Evolutionary conservation across 257 asterid species (phyloP).

Genomic region (Jasminum sambac): DNA sequence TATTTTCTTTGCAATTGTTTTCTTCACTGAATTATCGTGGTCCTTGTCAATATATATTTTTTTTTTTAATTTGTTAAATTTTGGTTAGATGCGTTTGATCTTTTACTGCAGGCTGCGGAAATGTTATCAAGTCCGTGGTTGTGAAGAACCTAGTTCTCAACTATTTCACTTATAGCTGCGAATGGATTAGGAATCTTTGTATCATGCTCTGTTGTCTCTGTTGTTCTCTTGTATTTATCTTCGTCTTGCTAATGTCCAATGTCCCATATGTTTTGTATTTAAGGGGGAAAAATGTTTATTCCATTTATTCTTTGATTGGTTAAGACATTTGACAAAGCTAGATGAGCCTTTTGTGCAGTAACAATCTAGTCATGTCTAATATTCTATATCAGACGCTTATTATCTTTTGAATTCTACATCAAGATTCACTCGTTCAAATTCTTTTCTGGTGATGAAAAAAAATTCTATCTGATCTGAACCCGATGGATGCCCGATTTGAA

Average conservation of each 20-base stretch:
- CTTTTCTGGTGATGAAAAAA: no score
- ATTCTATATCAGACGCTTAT: no score
- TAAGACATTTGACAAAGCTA: no score
- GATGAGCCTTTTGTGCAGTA: no score
- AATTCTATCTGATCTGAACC: no score
- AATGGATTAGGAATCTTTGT: slow-evolving; percentile 13
- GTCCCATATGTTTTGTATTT: neutral
- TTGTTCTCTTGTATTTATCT: neutral
- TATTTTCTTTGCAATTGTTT: neutral
- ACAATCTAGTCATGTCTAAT: no score
- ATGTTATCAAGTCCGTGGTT: neutral
- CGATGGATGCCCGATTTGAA: no score
- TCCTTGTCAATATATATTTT: neutral
- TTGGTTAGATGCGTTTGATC: neutral
- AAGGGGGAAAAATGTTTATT: no score
- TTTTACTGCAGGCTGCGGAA: slow-evolving; percentile 4
- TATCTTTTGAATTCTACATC: no score
- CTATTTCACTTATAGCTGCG: slow-evolving; percentile 3
- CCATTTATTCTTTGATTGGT: no score
- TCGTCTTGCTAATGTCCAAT: neutral
- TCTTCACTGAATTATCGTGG: neutral
- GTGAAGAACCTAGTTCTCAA: neutral
- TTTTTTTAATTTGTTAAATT: neutral
- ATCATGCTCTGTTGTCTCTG: slow-evolving; percentile 5
- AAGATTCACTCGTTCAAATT: no score